Percentiles rank a stretch among this genome's conserved stretches.
Conservation (phyloP, 2,329 filamentous ascomycete genomes). For the Phoma sp. region DNA sequence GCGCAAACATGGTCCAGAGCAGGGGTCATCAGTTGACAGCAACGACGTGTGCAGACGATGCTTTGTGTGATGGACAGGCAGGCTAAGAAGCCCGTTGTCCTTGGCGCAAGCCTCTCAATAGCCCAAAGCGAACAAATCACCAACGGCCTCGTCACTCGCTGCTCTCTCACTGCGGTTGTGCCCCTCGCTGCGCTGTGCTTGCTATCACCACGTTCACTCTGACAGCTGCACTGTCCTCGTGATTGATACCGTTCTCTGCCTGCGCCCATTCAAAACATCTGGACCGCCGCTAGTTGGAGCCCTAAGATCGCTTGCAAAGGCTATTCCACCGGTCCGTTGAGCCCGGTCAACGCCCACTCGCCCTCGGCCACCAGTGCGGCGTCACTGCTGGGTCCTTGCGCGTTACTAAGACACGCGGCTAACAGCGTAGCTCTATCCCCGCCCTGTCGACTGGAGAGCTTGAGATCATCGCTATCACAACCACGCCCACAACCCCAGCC, state of each 20-base stretch:
- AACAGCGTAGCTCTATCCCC: constrained; percentile 34
- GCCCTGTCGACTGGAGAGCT: constrained; percentile 32
- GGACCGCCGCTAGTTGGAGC: constrained; percentile 19
- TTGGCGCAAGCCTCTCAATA: constrained; percentile 14
- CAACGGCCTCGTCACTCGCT: constrained; percentile 9
- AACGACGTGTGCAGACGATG: constrained; percentile 17
- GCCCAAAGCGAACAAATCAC: constrained; percentile 12
- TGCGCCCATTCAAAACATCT: constrained; percentile 11
- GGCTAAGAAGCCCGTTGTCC: constrained; percentile 15
- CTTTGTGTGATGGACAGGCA: constrained; percentile 11
- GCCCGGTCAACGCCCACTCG: constrained; percentile 25
- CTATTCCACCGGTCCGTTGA: constrained; percentile 39
- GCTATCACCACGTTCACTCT: constrained; percentile 3
- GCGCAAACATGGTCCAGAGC: background rate
- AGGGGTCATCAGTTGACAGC: constrained; percentile 2
- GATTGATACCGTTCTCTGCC: constrained; percentile 11
- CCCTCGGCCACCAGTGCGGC: constrained; percentile 24
- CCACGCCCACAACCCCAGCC: constrained; percentile 20
- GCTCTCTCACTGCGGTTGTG: background rate
- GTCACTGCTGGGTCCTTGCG: constrained; percentile 27
- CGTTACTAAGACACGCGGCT: constrained; percentile 35
- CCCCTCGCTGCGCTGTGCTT: constrained; percentile 17
- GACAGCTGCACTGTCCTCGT: constrained; percentile 17
- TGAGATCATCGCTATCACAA: constrained; percentile 35
- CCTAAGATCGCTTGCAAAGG: constrained; percentile 30